Evolutionary conservation across 371 early-diverging fungal species (phyloP), one percentile per base, ranked within the genome.

Genomic region (Mortierella sp.): DNA sequence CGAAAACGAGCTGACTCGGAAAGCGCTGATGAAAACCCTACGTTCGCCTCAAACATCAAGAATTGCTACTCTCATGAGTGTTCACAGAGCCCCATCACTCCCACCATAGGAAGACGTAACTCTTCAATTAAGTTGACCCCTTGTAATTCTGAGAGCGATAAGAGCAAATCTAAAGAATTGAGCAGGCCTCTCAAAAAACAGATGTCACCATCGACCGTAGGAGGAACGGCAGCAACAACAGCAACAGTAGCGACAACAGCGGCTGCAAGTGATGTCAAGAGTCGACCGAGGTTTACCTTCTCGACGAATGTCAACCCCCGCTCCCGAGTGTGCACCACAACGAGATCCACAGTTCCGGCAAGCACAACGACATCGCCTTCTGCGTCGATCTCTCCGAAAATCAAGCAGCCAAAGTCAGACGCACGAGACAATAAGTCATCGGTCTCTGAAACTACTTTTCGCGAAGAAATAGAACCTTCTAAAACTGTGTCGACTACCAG

Each of bases 231-330:
- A 19, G 15, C 15, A n/a, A 2, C 26, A 35, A 26, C 35, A 40
- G 45, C 28, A 31, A 35, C 23, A 58, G 31, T 58, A 29, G 40
- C 34, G 6, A 9, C 17, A 13, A 42, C 8, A 4, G 32, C 35
- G 2, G 10, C 53, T 7, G 12, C n/a, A 19, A 42, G 22, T 22
- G 26, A 58, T 34, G 32, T 34, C 37, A 57, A 34, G 12, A 43
- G 17, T 53, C 60, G 55, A 23, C 62, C 69, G 9, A 68, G 62
- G 23, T 68, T 68, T 42, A 55, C 62, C 3, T 43, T 61, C 32
- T 61, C 62, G 3, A 61, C 69, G 4, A 61, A 61, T 13, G 62
- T 61, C 10, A 61, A 22, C 13, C 56, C 62, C 31, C 62, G 69
- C 26, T 62, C 62, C 22, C 34, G 45, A 26, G 17, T 34, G 13